These are phyloP conservation scores for Termitomyces sp. DNA, from an alignment of 768 basidiomycete genomes.

Conservation along the genomic window DNA sequence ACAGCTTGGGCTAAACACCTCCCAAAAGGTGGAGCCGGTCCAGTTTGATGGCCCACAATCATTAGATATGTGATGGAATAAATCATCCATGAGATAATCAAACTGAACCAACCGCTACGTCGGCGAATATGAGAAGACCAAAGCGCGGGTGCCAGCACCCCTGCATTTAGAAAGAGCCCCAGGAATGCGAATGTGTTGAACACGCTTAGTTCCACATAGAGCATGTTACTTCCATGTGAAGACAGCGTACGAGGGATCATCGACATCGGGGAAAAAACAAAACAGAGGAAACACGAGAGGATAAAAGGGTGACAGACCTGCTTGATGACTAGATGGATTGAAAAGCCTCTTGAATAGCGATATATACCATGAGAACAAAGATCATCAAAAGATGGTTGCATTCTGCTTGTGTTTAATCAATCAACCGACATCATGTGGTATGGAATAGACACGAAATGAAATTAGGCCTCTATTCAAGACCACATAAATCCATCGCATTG, in stretches of 20 bases:
- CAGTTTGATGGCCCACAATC: slow-evolving; percentile 16
- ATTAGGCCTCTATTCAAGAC: background rate
- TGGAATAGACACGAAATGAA: too few species aligned
- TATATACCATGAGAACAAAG: too few species aligned
- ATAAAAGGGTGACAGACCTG: too few species aligned
- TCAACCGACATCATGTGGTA: background rate
- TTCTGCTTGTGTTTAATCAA: background rate
- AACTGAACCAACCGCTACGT: slow-evolving; percentile 10
- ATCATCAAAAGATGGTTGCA: too few species aligned
- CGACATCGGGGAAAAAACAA: background rate
- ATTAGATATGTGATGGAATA: slow-evolving; percentile 19
- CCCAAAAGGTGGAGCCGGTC: slow-evolving; percentile 16
- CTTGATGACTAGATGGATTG: too few species aligned
- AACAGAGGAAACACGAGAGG: background rate
- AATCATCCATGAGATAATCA: slow-evolving; percentile 17
- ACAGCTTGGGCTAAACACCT: slow-evolving; percentile 19
- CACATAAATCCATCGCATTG: background rate
- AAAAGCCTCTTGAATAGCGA: too few species aligned
- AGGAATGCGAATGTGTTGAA: slow-evolving; percentile 5
- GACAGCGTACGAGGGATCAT: background rate
- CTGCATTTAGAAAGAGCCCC: slow-evolving; percentile 3
- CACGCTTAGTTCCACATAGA: background rate
- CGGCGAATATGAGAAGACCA: slow-evolving; percentile 9
- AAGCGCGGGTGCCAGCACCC: slow-evolving; percentile 4
- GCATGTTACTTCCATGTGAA: background rate